phyloP scores from a whole-genome alignment of 2,329 filamentous ascomycete genomes.

The Lizonia empirigonia region DNA sequence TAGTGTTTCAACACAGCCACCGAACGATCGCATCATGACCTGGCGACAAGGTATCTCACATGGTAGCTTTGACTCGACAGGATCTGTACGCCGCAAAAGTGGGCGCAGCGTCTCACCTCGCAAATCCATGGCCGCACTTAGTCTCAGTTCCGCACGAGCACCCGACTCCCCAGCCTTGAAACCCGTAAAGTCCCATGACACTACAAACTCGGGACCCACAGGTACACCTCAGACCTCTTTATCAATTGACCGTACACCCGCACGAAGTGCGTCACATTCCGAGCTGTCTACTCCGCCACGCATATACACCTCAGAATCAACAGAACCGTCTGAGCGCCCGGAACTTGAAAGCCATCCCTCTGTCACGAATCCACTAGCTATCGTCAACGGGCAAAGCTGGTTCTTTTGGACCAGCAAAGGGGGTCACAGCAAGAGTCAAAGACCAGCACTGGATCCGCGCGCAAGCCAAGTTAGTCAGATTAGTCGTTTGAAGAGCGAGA shows the following conservation, averaged over 20 bases:
- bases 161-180: conserved; percentile 29
- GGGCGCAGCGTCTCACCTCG: conserved; percentile 57
- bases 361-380: conserved; percentile 52
- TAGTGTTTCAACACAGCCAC: conserved; percentile 55
- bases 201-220: conserved; percentile 19
- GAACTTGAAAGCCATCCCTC: conserved; percentile 2
- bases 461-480: conserved; percentile 60
- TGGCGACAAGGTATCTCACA: conserved; percentile 78
- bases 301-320: background rate
- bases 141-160: conserved; percentile 20
- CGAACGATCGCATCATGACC: conserved; percentile 79
- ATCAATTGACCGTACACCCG: conserved; percentile 21
- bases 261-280: conserved; percentile 19
- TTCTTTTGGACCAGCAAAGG: conserved; percentile 54
- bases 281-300: conserved; percentile 3
- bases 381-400: conserved; percentile 58
- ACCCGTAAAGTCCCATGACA: conserved; percentile 19
- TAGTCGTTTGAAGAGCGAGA: conserved; percentile 58
- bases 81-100: conserved; percentile 25
- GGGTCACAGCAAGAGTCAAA: background rate
- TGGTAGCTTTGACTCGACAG: conserved; percentile 54
- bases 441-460: conserved; percentile 43
- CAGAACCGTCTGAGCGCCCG: background rate
- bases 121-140: conserved; percentile 46
- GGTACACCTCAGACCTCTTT: conserved; percentile 30